phyloP scores from a whole-genome alignment of 2,329 filamentous ascomycete species.

The Colletotrichum graminicola region DNA sequence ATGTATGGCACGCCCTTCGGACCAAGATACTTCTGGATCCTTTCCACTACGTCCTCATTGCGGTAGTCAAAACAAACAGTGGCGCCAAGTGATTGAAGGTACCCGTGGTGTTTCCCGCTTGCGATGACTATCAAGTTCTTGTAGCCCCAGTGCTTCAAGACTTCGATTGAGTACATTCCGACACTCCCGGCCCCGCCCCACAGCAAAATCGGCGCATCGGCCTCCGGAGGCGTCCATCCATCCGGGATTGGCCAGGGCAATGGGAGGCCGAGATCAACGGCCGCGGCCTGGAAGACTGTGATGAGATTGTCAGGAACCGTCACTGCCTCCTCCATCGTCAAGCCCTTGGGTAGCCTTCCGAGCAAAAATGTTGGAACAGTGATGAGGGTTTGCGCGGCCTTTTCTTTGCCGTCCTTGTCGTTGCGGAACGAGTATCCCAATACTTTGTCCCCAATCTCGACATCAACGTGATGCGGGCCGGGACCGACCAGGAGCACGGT shows the following conservation, averaged over 20 bases:
- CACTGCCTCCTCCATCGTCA: constrained; percentile 60
- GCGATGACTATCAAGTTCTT: constrained; percentile 62
- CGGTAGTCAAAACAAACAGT: constrained; percentile 62
- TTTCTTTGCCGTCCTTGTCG: constrained; percentile 58
- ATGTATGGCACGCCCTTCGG: constrained; percentile 56
- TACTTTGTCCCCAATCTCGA: constrained; percentile 67
- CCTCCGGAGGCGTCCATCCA: constrained; percentile 52
- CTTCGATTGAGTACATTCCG: constrained; percentile 62
- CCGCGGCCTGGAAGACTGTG: constrained; percentile 68
- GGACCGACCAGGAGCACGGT: constrained; percentile 64
- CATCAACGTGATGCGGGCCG: constrained; percentile 45
- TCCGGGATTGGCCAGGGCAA: constrained; percentile 69
- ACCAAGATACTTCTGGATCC: constrained; percentile 49
- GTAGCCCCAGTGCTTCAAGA: constrained; percentile 66
- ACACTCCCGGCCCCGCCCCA: constrained; percentile 68
- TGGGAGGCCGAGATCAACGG: constrained; percentile 62
- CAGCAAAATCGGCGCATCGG: constrained; percentile 58
- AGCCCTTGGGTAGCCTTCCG: constrained; percentile 57
- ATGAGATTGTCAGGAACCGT: constrained; percentile 70
- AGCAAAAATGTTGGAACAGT: constrained; percentile 64
- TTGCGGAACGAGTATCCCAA: constrained; percentile 66
- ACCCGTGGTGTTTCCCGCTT: constrained; percentile 59
- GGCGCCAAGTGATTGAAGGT: constrained; percentile 59
- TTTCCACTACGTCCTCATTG: constrained; percentile 51
- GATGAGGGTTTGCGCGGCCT: constrained; percentile 67